A percentile compares a stretch with the other conserved stretches of the same genome.
Conservation (phyloP, 176 grass and related monocot species). For the Pontederia crassipes region DNA sequence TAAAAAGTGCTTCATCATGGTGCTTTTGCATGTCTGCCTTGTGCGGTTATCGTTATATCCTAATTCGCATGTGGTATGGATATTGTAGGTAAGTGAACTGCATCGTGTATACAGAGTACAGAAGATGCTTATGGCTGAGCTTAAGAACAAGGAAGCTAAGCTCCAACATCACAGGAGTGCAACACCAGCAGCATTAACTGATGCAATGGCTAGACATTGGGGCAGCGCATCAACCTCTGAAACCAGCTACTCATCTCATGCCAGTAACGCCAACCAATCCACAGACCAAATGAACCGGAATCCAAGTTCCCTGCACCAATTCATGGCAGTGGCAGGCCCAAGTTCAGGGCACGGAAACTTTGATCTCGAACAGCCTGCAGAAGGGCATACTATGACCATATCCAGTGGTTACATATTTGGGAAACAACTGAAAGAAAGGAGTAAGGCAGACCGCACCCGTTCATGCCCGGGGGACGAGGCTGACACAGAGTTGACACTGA, state of each 20-base stretch:
- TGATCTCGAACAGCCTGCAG: not conserved
- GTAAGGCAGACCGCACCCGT: slow-evolving; percentile 27
- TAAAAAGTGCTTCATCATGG: no score
- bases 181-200: slow-evolving; percentile 29
- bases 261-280: slow-evolving; percentile 23
- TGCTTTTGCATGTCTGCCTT: no score
- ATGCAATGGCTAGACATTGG: slow-evolving; percentile 22
- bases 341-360: not conserved
- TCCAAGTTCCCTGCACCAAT: no score
- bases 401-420: slow-evolving; percentile 3
- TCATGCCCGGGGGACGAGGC: slow-evolving; percentile 21
- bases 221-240: slow-evolving; percentile 39
- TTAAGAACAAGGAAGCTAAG: slow-evolving; percentile 22
- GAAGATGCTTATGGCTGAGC: slow-evolving; percentile 54
- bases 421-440: slow-evolving; percentile 24
- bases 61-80: not conserved
- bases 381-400: not conserved
- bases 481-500: slow-evolving; percentile 64
- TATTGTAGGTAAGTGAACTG: slow-evolving; percentile 56
- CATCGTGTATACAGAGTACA: slow-evolving; percentile 62
- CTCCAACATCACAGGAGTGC: slow-evolving; percentile 27
- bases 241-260: slow-evolving; percentile 30
- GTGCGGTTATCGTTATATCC: no score
- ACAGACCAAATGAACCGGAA: slow-evolving; percentile 20
- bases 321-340: no score